Percentiles rank a stretch among this genome's conserved stretches.
Evolutionary conservation across 805 yeast genomes (phyloP).

Genomic region (Metschnikowia kofuensis): DNA sequence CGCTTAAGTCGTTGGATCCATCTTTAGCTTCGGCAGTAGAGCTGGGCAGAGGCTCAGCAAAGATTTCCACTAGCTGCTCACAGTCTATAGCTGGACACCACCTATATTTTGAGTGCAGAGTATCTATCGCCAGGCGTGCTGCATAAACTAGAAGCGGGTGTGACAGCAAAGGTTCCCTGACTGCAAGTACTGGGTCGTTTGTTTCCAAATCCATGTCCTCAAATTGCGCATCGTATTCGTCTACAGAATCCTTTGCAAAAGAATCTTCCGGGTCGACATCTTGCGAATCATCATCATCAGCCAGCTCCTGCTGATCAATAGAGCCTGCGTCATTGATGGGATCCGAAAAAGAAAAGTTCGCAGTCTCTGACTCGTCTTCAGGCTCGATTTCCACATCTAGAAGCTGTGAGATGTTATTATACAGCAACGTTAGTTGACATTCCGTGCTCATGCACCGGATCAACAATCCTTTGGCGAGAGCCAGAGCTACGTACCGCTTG

Average conservation of each 20-base stretch:
- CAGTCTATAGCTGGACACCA: constrained; percentile 92
- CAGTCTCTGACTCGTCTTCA: neutral
- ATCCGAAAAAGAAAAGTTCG: no score
- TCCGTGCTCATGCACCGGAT: constrained; percentile 67
- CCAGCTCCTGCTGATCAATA: neutral
- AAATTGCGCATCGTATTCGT: constrained; percentile 12
- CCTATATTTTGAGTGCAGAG: constrained; percentile 41
- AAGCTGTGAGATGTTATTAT: constrained; percentile 33
- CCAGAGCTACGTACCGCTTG: constrained; percentile 51
- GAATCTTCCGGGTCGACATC: neutral
- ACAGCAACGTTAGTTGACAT: constrained; percentile 45
- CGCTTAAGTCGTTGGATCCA: constrained; percentile 19
- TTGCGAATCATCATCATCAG: neutral
- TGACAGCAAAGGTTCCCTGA: constrained; percentile 8
- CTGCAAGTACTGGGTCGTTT: neutral
- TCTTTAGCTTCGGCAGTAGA: constrained; percentile 8
- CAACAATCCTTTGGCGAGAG: constrained; percentile 39
- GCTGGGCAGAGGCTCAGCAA: constrained; percentile 8
- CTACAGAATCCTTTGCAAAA: neutral
- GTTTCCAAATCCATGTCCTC: neutral
- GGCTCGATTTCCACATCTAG: neutral
- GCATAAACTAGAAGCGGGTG: constrained; percentile 13
- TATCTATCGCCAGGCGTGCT: constrained; percentile 13
- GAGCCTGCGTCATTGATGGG: no score
- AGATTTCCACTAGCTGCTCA: constrained; percentile 47